Conservation (phyloP, 345 rosid genomes). For the Eucalyptus leucophloia region DNA sequence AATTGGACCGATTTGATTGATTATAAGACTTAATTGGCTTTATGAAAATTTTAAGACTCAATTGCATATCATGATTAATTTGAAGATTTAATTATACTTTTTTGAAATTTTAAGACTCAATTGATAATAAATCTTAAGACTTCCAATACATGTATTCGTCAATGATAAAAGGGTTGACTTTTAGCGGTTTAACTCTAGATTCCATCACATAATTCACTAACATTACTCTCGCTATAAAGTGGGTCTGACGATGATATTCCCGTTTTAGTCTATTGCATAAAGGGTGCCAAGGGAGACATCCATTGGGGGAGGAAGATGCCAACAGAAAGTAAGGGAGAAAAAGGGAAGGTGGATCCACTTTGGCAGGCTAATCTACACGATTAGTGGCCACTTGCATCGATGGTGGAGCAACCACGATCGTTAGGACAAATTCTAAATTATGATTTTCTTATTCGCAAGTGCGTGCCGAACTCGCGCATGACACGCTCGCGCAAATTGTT, state of each 20-base stretch:
- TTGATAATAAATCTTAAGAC: too few species aligned
- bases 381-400: neutral
- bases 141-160: fast-evolving
- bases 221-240: neutral
- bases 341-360: neutral
- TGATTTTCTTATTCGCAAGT: neutral
- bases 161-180: neutral
- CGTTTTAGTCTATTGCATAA: neutral
- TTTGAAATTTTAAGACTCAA: too few species aligned
- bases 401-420: neutral
- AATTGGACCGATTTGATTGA: too few species aligned
- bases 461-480: neutral
- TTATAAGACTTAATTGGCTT: too few species aligned
- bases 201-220: neutral
- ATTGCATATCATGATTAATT: too few species aligned
- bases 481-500: neutral
- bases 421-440: neutral
- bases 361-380: neutral
- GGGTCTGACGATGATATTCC: neutral
- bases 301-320: neutral
- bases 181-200: neutral
- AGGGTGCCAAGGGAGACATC: neutral
- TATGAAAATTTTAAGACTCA: too few species aligned
- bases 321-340: neutral
- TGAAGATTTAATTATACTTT: fast-evolving